Evolutionary conservation across 805 yeast genomes (phyloP), one percentile per base, ranked within the genome.

Genomic region (Wickerhamomyces bisporus): DNA sequence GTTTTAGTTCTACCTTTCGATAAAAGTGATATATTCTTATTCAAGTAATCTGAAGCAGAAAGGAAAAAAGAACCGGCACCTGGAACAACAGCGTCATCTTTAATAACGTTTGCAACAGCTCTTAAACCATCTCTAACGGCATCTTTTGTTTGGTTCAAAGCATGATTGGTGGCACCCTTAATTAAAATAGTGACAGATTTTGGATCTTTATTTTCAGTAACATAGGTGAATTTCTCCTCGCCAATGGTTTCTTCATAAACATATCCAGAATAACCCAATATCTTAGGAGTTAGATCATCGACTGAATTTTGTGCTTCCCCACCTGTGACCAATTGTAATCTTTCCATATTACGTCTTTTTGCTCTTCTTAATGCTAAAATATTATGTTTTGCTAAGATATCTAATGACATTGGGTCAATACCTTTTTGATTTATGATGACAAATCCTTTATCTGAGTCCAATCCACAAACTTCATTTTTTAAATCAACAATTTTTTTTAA

Each of bases 251-350:
- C 86, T 68, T 93, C 97, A 60, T 86, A 86, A 9, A 93, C 95
- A 39, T 76, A 70, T 15, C 98, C 98, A 13, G 96, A 86, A 59
- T 64, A 81, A 18, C 99, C 99, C 43, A 93, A 71, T 6, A 86
- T 71, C 2, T 71, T 74, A 4, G 94, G 87, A 6, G 81, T 55
- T 53, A 93, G 72, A 60, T 91, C 98, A 56, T 93, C 99, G 32
- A 89, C 97, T 12, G 96, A 83, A 65, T 93, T 93, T 66, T 91
- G 97, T 8, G 98, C 98, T 59, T 84, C 93, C 52, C 98, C 99
- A 23, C 97, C 98, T 46, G 95, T 86, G 37, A 88, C 87, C 43
- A 93, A 73, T 66, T 93, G 99, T 58, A 93, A 73, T 61, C 99
- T 81, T 69, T 93, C 99, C 98, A 93, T 91, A 65, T 93, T 93